A percentile compares a stretch with the other conserved stretches of the same genome.
These are phyloP conservation scores for Diutina neorugosa DNA, from an alignment of 1,139 yeast genomes.

Conservation along the genomic window DNA sequence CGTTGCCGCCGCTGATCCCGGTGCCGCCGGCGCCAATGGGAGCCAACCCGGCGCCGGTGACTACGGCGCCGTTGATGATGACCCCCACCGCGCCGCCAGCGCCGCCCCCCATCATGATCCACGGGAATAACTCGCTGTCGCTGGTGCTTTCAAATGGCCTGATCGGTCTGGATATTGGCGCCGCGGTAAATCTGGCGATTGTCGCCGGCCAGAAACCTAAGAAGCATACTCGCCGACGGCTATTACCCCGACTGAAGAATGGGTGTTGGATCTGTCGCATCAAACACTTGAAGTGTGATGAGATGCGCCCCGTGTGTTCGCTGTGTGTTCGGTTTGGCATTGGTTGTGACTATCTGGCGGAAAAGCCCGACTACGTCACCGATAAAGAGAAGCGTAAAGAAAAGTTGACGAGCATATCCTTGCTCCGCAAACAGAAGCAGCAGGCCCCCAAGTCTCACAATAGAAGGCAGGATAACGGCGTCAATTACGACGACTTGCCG, in stretches of 20 bases:
- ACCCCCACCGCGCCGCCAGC: background rate
- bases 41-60: background rate
- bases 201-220: constrained; percentile 12
- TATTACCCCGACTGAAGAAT: constrained; percentile 16
- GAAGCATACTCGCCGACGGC: constrained; percentile 29
- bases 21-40: constrained; percentile 2
- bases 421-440: constrained; percentile 14
- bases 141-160: background rate
- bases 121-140: constrained; percentile 1
- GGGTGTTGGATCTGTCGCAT: constrained; percentile 43
- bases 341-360: constrained; percentile 30
- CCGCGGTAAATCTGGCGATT: constrained; percentile 1
- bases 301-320: constrained; percentile 25
- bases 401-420: constrained; percentile 22
- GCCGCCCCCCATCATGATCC: constrained; percentile 2
- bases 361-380: constrained; percentile 29
- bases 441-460: background rate
- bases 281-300: constrained; percentile 38
- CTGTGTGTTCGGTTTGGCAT: constrained; percentile 31
- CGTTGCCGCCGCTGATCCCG: constrained; percentile 2
- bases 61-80: background rate
- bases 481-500: background rate
- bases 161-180: background rate
- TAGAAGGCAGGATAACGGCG: background rate
- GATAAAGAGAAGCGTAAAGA: constrained; percentile 25